Percentiles rank a stretch among this genome's conserved stretches.
These are phyloP conservation scores for Populus trichocarpa DNA, from an alignment of 441 rosid genomes.

Conservation along the genomic window DNA sequence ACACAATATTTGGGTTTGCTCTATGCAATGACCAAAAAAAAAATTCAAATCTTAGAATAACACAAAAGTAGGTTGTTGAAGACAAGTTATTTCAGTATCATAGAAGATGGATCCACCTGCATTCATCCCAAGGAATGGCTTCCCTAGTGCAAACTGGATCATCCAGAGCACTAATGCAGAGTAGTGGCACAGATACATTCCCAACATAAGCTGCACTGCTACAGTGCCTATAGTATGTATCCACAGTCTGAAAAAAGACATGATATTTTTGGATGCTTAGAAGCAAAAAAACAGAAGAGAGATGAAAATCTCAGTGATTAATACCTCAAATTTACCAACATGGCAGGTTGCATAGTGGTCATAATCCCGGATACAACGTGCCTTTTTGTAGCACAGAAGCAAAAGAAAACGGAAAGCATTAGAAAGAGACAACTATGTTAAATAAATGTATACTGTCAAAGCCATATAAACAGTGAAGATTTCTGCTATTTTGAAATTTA, in stretches of 20 bases:
- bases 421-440: conserved; percentile 2
- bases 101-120: conserved; percentile 50
- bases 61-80: not conserved
- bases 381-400: conserved; percentile 39
- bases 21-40: conserved; percentile 29
- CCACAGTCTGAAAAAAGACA: conserved; percentile 66
- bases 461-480: not conserved
- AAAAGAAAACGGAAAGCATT: conserved; percentile 12
- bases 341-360: conserved; percentile 77
- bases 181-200: conserved; percentile 68
- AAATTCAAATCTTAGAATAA: not conserved
- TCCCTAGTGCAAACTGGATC: conserved; percentile 88
- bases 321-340: conserved; percentile 83
- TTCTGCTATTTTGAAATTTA: not conserved
- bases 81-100: conserved; percentile 3
- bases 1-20: conserved; percentile 68
- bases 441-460: not conserved
- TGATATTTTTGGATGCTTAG: conserved; percentile 2
- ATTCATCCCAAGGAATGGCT: conserved; percentile 98
- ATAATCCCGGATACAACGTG: conserved; percentile 81
- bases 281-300: conserved; percentile 12
- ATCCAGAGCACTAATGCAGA: conserved; percentile 83
- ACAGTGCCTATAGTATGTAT: conserved; percentile 72
- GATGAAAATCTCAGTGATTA: conserved; percentile 1
- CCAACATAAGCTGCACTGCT: conserved; percentile 63